Evolutionary conservation across 371 early-diverging fungal genomes (phyloP), one percentile per base, ranked within the genome.

Genomic region (Batkoa obscura): DNA sequence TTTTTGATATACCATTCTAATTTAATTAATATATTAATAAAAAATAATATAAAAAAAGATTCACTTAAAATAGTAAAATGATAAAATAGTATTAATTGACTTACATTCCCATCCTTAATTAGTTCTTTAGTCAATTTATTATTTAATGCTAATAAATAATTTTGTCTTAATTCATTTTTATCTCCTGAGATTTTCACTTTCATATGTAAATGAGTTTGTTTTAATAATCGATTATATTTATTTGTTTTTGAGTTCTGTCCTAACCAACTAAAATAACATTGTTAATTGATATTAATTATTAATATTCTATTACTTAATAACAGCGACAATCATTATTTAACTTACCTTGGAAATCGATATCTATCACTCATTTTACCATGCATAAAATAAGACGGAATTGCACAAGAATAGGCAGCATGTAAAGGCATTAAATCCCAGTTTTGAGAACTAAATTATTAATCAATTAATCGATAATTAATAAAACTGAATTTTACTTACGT

Each of bases 381-480:
- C 36, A 81, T 73, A 59, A 76, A 84, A 62, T 78, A 83, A 2
- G 90, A 76, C 0, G 99, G 98, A 2, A 81, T 67, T 2, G 92
- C 88, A 58, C 88, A 88, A 0, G 95, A 93, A 45, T 88, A 76
- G 0, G 86, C 82, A 0, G 84, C 91, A 58, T 98, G 97, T 2
- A 84, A 71, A 30, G 91, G 93, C 83, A 94, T 80, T 17, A 99
- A 72, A 2, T 81, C 77, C 86, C 91, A 99, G 51, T 92, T 83
- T 61, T 76, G 66, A 9, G 72, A 59, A 58, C 65, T 75, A 32
- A 64, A 65, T 32, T 31, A 57, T 45, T 34, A 42, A 3, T n/a
- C n/a, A 6, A 23, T 17, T 2, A 34, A 9, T 41, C 51, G 15
- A 23, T 43, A 47, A 62, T 32, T 17, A 58, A 57, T n/a, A 32